These are phyloP conservation scores for Bombardia bombarda DNA, from an alignment of 495 filamentous ascomycete species.

Conservation along the genomic window DNA sequence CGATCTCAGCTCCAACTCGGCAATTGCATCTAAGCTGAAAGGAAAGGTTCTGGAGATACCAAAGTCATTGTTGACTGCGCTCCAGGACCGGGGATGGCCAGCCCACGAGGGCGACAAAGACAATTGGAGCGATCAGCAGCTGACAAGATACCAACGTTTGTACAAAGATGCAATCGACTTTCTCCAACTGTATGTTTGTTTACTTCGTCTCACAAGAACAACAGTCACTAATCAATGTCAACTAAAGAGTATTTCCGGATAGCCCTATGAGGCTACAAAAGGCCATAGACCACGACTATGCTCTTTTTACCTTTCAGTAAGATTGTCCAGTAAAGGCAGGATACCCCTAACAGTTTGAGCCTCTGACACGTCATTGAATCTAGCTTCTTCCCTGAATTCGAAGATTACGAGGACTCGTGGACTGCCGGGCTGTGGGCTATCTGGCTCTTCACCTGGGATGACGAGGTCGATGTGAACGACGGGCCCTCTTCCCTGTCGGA, in stretches of 20 bases:
- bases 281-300: background rate
- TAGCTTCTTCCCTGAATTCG: background rate
- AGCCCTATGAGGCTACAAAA: background rate
- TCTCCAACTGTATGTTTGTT: background rate
- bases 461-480: constrained; percentile 1
- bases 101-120: background rate
- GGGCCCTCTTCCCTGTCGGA: background rate
- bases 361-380: background rate
- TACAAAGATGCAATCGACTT: background rate
- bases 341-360: background rate
- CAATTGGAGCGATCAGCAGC: background rate
- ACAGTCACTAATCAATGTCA: background rate
- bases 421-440: background rate
- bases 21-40: background rate
- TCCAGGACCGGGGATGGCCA: background rate
- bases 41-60: background rate
- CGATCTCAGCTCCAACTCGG: too few species aligned
- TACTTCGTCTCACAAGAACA: background rate
- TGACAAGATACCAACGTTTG: background rate
- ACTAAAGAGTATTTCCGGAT: background rate
- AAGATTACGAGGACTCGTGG: constrained; percentile 1
- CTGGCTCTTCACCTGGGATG: constrained; percentile 3
- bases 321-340: background rate
- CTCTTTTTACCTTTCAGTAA: background rate
- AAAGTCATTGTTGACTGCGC: background rate